Evolutionary conservation across 805 yeast genomes (phyloP).

Genomic region (Naumovozyma baii): DNA sequence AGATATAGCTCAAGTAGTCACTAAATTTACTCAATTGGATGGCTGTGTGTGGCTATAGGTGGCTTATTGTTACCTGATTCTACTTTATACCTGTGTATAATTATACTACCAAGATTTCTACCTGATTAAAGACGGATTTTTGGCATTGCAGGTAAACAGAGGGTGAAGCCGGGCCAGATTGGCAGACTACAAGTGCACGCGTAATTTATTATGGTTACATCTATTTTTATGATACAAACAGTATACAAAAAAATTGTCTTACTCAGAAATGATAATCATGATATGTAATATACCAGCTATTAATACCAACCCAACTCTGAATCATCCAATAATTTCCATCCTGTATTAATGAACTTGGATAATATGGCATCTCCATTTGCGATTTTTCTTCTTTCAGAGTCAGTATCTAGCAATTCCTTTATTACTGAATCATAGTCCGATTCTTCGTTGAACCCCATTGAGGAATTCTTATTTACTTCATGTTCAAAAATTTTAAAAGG

Average conservation of each 20-base stretch:
- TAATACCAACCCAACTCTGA: slow-evolving; percentile 28
- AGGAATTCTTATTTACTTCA: slow-evolving; percentile 6
- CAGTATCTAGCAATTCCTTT: neutral
- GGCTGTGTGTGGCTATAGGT: too few species aligned
- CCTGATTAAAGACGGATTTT: too few species aligned
- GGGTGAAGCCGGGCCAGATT: too few species aligned
- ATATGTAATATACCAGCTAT: neutral
- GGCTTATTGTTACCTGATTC: too few species aligned
- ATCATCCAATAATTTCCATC: slow-evolving; percentile 26
- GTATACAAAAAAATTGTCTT: neutral
- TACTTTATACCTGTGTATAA: neutral
- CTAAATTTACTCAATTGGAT: too few species aligned
- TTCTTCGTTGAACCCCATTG: neutral
- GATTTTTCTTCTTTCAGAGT: slow-evolving; percentile 2
- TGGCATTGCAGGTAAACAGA: too few species aligned
- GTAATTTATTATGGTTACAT: too few species aligned
- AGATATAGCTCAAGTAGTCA: too few species aligned
- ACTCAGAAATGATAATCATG: neutral
- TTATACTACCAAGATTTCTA: too few species aligned
- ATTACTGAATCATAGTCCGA: slow-evolving; percentile 3
- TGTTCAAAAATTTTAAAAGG: slow-evolving; percentile 25
- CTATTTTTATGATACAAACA: too few species aligned
- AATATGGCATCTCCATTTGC: slow-evolving; percentile 4
- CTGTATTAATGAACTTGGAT: slow-evolving; percentile 14
- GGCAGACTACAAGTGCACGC: too few species aligned